Evolutionary conservation across 1,139 yeast genomes (phyloP).

Genomic region (Magnusiomyces fungicola): DNA sequence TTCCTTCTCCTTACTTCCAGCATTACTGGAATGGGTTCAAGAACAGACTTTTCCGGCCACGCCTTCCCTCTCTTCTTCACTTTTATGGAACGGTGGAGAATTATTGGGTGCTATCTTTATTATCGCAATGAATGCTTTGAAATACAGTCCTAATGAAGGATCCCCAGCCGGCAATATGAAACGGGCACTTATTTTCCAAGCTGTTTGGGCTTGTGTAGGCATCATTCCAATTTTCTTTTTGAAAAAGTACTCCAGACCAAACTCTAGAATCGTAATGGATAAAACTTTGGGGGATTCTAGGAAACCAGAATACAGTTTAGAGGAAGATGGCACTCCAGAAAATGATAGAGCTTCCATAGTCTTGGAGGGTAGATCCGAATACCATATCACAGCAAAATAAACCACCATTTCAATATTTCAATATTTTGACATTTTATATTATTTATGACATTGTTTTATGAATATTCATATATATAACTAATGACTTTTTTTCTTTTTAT

Average conservation of each 20-base stretch:
- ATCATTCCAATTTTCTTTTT: conserved; percentile 22
- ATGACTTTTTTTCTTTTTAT: no score
- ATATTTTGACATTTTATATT: no score
- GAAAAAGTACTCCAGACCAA: conserved; percentile 14
- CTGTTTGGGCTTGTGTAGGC: conserved; percentile 29
- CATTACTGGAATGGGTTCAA: conserved; percentile 32
- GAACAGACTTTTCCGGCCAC: conserved; percentile 33
- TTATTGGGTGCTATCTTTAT: conserved; percentile 32
- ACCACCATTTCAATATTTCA: no score
- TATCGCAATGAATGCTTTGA: conserved; percentile 31
- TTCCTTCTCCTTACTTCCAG: conserved; percentile 31
- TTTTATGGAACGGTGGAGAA: conserved; percentile 34
- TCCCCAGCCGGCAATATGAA: conserved; percentile 31
- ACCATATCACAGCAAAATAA: no score
- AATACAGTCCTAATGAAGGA: conserved; percentile 25
- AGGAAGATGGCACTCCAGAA: no score
- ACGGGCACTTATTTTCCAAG: conserved; percentile 30
- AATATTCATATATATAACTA: no score
- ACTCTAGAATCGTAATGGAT: conserved; percentile 22
- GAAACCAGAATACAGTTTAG: no score
- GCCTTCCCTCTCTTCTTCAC: conserved; percentile 29
- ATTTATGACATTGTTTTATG: no score
- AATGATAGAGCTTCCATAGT: no score
- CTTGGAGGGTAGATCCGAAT: no score
- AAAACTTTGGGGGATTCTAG: neutral